Conservation (phyloP, 2,329 filamentous ascomycete genomes). For the Fusarium pilosicola region DNA sequence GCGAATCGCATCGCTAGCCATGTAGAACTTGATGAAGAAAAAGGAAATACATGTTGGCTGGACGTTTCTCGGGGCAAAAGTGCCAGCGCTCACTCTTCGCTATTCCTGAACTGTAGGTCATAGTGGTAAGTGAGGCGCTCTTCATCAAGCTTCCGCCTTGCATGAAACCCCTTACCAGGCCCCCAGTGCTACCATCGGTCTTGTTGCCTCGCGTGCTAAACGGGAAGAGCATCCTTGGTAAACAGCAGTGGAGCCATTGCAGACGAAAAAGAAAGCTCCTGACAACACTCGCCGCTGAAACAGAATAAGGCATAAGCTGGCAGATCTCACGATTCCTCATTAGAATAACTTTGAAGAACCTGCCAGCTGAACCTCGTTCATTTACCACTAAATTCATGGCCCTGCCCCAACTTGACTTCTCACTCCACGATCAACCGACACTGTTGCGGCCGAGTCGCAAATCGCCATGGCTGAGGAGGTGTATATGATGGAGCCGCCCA, state of each 20-base stretch:
- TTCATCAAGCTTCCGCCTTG: no score
- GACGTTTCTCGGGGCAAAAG: not conserved
- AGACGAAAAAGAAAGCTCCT: slow-evolving; percentile 11
- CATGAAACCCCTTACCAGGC: not conserved
- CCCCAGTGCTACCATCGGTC: not conserved
- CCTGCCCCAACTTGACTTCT: no score
- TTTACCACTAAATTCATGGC: not conserved
- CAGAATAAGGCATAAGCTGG: slow-evolving; percentile 7
- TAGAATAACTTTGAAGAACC: not conserved
- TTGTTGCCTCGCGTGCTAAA: not conserved
- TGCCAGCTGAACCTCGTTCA: not conserved
- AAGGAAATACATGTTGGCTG: not conserved
- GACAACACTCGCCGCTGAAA: not conserved
- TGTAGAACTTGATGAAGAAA: not conserved
- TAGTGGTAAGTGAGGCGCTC: not conserved
- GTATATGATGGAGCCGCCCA: slow-evolving; percentile 37
- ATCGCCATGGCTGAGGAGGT: slow-evolving; percentile 14
- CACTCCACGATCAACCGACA: not conserved
- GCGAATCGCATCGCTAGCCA: not conserved
- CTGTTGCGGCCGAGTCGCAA: not conserved
- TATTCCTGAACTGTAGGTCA: not conserved
- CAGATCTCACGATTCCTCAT: slow-evolving; percentile 6
- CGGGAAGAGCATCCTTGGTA: slow-evolving; percentile 6
- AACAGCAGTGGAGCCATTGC: slow-evolving; percentile 6
- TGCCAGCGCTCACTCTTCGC: not conserved